phyloP scores from a whole-genome alignment of 768 basidiomycete genomes.

The Hygrocybe punicea region DNA sequence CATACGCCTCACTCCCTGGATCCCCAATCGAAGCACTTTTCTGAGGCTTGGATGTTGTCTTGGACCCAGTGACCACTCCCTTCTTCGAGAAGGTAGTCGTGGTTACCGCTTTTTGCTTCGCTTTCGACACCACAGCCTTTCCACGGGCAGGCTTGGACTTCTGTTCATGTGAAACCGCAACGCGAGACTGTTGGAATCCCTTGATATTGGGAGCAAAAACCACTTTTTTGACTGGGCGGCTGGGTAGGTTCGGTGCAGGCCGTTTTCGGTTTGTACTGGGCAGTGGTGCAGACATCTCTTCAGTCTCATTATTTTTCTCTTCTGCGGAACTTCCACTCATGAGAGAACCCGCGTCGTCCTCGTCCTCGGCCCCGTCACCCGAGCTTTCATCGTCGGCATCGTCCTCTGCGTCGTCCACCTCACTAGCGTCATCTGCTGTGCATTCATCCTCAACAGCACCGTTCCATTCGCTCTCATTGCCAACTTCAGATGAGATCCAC shows the following conservation, averaged over 20 bases:
- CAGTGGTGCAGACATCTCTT: not conserved
- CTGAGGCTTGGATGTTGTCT: slow-evolving; percentile 8
- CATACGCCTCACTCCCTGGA: slow-evolving; percentile 44
- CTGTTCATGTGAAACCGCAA: not conserved
- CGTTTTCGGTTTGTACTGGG: not conserved
- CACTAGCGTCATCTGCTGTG: not conserved
- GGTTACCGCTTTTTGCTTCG: slow-evolving; percentile 34
- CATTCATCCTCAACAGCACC: slow-evolving; percentile 30
- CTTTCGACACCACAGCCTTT: slow-evolving; percentile 16
- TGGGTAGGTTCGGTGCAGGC: not conserved
- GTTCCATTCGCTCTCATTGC: slow-evolving; percentile 38
- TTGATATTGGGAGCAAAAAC: too few relatives aligned
- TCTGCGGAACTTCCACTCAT: slow-evolving; percentile 40
- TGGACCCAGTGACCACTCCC: too few relatives aligned
- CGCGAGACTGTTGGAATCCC: not conserved
- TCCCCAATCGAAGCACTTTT: slow-evolving; percentile 22
- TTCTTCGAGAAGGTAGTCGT: slow-evolving; percentile 12
- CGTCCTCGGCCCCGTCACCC: slow-evolving; percentile 32
- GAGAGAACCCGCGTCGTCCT: slow-evolving; percentile 34
- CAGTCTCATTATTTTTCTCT: slow-evolving; percentile 35
- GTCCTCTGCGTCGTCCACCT: slow-evolving; percentile 32
- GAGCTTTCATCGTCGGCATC: slow-evolving; percentile 38
- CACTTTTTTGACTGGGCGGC: too few relatives aligned
- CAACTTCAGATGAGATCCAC: slow-evolving; percentile 43
- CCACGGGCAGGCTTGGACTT: not conserved